A percentile compares a stretch with the other conserved stretches of the same genome.
Evolutionary conservation across 2,329 filamentous ascomycete species (phyloP).

Genomic region (Penicillium palitans): DNA sequence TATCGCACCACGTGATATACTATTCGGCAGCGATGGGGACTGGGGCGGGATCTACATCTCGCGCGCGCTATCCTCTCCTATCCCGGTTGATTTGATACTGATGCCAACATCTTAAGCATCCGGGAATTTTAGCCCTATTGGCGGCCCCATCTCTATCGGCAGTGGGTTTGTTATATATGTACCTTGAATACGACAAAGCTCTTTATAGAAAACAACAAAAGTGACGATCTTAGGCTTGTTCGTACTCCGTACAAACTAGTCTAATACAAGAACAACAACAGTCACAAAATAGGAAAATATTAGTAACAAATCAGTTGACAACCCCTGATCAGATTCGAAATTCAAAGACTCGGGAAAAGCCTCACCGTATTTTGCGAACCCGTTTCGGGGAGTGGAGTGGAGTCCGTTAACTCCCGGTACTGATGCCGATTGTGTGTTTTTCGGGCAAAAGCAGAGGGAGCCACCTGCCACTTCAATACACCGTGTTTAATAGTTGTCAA

Average conservation of each 20-base stretch:
- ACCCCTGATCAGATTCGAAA: constrained; percentile 7
- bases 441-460: neutral
- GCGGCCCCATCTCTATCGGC: constrained; percentile 3
- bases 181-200: constrained; percentile 1
- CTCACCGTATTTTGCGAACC: constrained; percentile 30
- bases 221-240: neutral
- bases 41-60: constrained; percentile 12
- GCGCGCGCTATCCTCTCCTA: constrained; percentile 10
- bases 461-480: constrained; percentile 20
- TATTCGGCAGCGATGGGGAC: constrained; percentile 15
- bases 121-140: constrained; percentile 1
- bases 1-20: constrained; percentile 9
- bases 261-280: neutral
- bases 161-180: neutral
- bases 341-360: constrained; percentile 11
- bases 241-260: neutral
- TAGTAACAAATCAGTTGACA: constrained; percentile 6
- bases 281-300: neutral
- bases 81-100: constrained; percentile 2
- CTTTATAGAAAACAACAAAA: neutral
- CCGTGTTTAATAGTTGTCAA: constrained; percentile 16
- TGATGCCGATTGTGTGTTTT: constrained; percentile 19
- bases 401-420: constrained; percentile 18
- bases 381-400: constrained; percentile 22
- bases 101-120: neutral